These are phyloP conservation scores for Stentor coeruleus DNA, from an alignment of 73 alveolate species.

Conservation along the genomic window DNA sequence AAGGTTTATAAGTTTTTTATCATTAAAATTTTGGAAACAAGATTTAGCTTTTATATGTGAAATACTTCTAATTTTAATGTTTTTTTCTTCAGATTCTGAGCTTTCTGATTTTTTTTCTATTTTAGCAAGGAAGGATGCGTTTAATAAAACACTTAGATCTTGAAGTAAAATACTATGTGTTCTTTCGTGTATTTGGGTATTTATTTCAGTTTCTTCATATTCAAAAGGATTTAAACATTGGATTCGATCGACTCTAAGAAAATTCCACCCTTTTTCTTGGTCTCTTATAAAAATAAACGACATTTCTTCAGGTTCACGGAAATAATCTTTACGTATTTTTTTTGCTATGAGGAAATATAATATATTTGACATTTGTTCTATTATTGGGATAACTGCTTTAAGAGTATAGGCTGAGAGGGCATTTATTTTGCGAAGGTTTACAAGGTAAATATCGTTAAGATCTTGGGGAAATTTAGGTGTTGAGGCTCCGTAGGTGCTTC, in stretches of 20 bases:
- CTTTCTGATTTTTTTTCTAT: neutral
- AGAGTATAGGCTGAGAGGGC: neutral
- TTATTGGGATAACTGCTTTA: neutral
- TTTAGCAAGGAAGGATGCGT: neutral
- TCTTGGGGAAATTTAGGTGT: no score
- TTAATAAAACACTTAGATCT: neutral
- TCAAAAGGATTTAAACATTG: neutral
- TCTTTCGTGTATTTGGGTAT: neutral
- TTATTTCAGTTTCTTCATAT: neutral
- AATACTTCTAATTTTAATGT: neutral
- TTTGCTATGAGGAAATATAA: neutral
- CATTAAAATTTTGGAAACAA: no score
- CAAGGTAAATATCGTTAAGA: neutral
- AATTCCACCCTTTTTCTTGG: neutral
- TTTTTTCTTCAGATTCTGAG: no score
- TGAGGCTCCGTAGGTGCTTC: neutral
- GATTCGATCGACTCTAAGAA: neutral
- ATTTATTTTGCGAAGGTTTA: neutral
- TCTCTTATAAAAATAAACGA: neutral
- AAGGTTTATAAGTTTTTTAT: no score
- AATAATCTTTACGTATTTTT: neutral
- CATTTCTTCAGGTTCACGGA: neutral
- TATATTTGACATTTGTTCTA: neutral
- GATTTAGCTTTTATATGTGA: neutral
- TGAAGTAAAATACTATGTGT: no score